Conservation (phyloP, 768 basidiomycete species). For the Exsudoporus frostii region DNA sequence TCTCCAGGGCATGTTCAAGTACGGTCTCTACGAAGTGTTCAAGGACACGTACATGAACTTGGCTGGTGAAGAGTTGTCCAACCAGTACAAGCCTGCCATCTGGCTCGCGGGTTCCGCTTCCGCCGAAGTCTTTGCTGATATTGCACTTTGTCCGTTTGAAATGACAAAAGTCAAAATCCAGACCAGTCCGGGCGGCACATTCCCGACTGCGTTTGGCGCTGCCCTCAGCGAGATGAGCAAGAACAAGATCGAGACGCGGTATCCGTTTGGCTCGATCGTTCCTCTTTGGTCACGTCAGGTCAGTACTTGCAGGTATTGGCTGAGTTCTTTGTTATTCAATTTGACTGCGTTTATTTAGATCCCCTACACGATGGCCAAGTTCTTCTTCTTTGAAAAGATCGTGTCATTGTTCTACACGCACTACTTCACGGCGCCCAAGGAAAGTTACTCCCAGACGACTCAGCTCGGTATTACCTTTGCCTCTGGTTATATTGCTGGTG, state of each 20-base stretch:
- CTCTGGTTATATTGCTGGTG: constrained; percentile 93
- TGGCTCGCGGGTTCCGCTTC: constrained; percentile 94
- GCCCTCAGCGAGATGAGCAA: constrained; percentile 69
- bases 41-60: constrained; percentile 91
- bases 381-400: constrained; percentile 93
- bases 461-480: constrained; percentile 88
- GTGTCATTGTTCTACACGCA: constrained; percentile 85
- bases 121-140: constrained; percentile 93
- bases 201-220: constrained; percentile 72
- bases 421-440: constrained; percentile 78
- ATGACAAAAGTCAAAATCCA: constrained; percentile 93
- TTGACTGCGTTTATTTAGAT: constrained; percentile 48
- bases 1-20: constrained; percentile 97
- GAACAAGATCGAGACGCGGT: constrained; percentile 69
- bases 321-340: not conserved
- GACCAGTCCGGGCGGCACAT: constrained; percentile 69
- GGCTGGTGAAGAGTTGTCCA: constrained; percentile 76
- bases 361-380: constrained; percentile 99
- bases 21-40: constrained; percentile 96
- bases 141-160: constrained; percentile 93
- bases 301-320: constrained; percentile 4
- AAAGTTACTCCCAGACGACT: constrained; percentile 73
- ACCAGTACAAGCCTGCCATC: constrained; percentile 84
- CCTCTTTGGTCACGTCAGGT: constrained; percentile 90
- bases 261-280: constrained; percentile 80